Evolutionary conservation across 1,139 yeast genomes (phyloP), one percentile per base, ranked within the genome.

Genomic region (Yamadazyma jaroonii): DNA sequence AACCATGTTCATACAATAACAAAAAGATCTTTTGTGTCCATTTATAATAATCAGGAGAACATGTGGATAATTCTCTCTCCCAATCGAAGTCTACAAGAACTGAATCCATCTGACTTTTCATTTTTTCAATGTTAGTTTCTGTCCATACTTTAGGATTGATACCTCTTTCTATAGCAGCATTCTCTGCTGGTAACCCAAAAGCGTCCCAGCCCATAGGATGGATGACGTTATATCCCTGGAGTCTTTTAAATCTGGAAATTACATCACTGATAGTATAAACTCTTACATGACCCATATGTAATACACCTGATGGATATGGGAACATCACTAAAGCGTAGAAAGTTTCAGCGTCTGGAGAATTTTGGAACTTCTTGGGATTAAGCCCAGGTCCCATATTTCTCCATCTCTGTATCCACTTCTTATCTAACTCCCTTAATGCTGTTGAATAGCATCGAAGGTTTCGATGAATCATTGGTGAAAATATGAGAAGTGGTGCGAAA

Each of bases 191-290:
- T 29, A 92, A 68, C 0, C 98, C 98, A 68, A 92, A 92, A 0
- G 97, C 96, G 67, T 92, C 98, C 97, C 97, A 92, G 0, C 98
- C 98, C 95, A 92, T 90, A 0, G 98, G 97, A 56, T 92, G 96
- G 5, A 90, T 72, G 12, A 90, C 96, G 31, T 81, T 66, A 46
- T 72, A 77, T 0, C 96, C 97, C 40, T 74, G 77, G 62, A 86
- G 74, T 45, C 94, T 67, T 49, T 87, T 77, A 59, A 77, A 92
- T 47, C 97, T 65, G 1, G 95, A 77, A 28, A 92, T 57, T 1
- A 81, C 84, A 57, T 92, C 98, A 52, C 92, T 81, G 30, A 92
- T 88, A 1, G 96, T 85, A 59, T 87, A 92, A 0, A 92, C 97
- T 38, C 98, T 67, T 26, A 89, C 69, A 61, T 92, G 98, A 0